Evolutionary conservation across 352 stramenopile genomes (phyloP), one percentile per base, ranked within the genome.

Genomic region (Pythium coloratum): DNA sequence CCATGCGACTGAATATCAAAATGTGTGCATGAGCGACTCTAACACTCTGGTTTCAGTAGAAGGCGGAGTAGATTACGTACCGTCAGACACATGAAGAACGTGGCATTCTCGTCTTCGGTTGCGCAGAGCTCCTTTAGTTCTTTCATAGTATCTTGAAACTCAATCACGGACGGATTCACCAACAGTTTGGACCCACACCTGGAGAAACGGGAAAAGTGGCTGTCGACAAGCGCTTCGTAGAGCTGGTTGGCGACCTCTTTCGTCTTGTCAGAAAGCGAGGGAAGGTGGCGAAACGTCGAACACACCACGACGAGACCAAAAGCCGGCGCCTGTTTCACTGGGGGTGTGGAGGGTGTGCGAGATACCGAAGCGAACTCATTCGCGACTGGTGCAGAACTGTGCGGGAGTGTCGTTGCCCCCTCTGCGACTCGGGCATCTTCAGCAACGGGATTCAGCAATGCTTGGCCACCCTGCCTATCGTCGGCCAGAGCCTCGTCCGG

Each of bases 141-240:
- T 49, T 80, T 80, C 77, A 91, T 85, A 9, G 80, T 82, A 50
- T 90, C 80, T 66, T 91, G 82, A 32, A 94, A 92, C 44, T 94
- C 82, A 63, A 94, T 88, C 7, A 92, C 69, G 2, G 86, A 93
- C n/a, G 86, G 86, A 64, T 94, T 94, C 26, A 94, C 40, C 8
- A 94, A 66, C 34, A 94, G 47, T 55, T 84, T 80, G 10, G 76
- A 89, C 0, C 81, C 81, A 63, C 78, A 75, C 9, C 55, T 62
- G 3, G 73, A 76, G 38, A 88, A 94, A 0, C 68, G 71, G 50
- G 73, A 81, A 58, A 86, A 91, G 38, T 76, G 74, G 24, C 70
- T 51, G 34, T 83, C 77, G 7, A 88, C 74, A 1, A 94, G 73
- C 18, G 76, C 77, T 18, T 88, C 57, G 28, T 86, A 91, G 10